Base-by-base conservation (phyloP, 192 early-diverging fungal species). In the Coemansia sp. region DNA sequence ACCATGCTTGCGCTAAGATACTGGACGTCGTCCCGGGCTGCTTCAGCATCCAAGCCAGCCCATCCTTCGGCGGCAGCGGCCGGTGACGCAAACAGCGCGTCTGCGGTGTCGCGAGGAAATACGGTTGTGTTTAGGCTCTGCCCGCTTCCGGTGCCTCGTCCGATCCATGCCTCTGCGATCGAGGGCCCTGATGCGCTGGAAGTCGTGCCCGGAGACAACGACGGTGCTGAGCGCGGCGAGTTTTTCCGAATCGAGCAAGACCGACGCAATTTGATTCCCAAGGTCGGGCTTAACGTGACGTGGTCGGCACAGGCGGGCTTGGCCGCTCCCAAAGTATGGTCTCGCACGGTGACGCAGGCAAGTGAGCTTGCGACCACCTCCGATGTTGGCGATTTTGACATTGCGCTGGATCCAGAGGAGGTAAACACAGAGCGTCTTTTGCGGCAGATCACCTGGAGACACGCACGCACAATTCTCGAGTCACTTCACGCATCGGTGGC, bases 281-380 rank as follows among this genome's bases (percentile, higher is more conserved):
- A 82, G 68, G 35, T 71, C 38, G 79, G 79, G 12, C 61, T 82
- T 4, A 51, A 54, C 18, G 67, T 82, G 3, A 52, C 74, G 2
- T 82, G 79, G 79, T 65, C 68, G 2, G 79, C 79, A 1, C 64
- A 76, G 20, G 63, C 79, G 20, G 79, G 79, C 0, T 60, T 81
- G 15, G 39, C n/a, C 0, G 20, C 60, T 8, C 57, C 68, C 34
- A 66, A 64, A n/a, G 43, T 65, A 14, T 81, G 79, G 79, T 63
- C 74, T 37, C 74, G 68, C 52, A 82, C 79, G 2, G 74, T 73
- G 1, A 52, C 79, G 0, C 72, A 76, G 37, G 68, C 72, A 15
- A 32, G 69, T 48, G 57, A 68, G 45, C 33, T 68, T 43, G 11
- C n/a, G 5, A 9, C 9, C 2, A 8, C 1, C 28, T 18, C 54